Conservation (phyloP, 1,284 basidiomycete genomes). For the Cryptococcus wingfieldii region DNA sequence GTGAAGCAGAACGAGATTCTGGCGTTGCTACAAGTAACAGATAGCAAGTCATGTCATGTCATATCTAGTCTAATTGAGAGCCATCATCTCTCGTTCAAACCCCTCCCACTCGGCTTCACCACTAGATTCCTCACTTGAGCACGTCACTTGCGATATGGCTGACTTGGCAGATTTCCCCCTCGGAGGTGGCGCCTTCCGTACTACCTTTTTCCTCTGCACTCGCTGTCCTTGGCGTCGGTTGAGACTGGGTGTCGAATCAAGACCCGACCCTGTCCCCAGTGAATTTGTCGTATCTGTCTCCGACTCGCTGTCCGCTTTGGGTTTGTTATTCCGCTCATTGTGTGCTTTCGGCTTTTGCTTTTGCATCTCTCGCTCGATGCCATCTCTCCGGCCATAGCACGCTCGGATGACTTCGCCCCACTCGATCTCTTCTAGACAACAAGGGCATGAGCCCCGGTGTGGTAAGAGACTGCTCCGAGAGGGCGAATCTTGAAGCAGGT, state of each 20-base stretch:
- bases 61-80: background rate
- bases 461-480: constrained; percentile 53
- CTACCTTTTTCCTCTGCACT: constrained; percentile 47
- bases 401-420: constrained; percentile 73
- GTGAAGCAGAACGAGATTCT: too few relatives aligned
- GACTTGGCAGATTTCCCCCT: constrained; percentile 11
- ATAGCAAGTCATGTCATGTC: too few relatives aligned
- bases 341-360: constrained; percentile 5
- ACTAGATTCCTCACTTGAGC: too few relatives aligned
- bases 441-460: constrained; percentile 58
- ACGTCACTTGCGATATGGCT: constrained; percentile 5
- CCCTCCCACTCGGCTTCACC: constrained; percentile 11
- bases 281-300: too few relatives aligned
- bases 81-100: constrained; percentile 13
- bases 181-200: constrained; percentile 55
- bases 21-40: too few relatives aligned
- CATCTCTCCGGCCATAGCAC: constrained; percentile 57
- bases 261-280: too few relatives aligned
- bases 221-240: too few relatives aligned
- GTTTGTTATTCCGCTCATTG: background rate
- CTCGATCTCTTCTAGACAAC: constrained; percentile 56
- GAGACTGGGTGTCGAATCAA: too few relatives aligned
- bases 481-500: constrained; percentile 52
- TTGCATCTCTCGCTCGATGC: constrained; percentile 16
- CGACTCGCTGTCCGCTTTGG: too few relatives aligned